These are phyloP conservation scores for Cordyceps fumosorosea DNA, from an alignment of 2,329 filamentous ascomycete genomes.

Conservation along the genomic window DNA sequence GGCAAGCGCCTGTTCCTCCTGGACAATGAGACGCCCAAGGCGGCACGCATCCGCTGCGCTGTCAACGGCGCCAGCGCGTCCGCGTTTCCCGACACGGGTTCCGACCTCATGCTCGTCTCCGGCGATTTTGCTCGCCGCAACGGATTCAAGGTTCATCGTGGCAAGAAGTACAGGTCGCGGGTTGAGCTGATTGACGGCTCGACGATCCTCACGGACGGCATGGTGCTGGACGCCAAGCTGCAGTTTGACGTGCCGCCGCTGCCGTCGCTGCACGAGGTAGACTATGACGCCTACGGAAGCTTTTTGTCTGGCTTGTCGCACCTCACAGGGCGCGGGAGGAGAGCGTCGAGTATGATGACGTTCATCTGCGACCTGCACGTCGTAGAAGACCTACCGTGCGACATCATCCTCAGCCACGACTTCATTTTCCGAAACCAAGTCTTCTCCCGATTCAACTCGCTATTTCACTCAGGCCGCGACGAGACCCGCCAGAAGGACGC, in stretches of 20 bases:
- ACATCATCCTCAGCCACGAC: constrained; percentile 14
- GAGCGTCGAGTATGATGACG: not conserved
- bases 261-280: not conserved
- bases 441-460: constrained; percentile 3
- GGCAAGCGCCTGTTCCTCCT: not conserved
- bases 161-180: not conserved
- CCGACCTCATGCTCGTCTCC: constrained; percentile 11
- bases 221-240: constrained; percentile 8
- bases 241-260: constrained; percentile 1
- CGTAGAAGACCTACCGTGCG: constrained; percentile 7
- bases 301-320: not conserved
- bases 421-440: constrained; percentile 13
- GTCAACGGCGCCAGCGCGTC: constrained; percentile 2
- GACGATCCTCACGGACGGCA: constrained; percentile 7
- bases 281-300: not conserved
- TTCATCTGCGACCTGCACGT: constrained; percentile 13
- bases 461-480: not conserved
- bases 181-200: constrained; percentile 11
- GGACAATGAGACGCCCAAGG: not conserved
- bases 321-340: not conserved
- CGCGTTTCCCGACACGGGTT: constrained; percentile 13
- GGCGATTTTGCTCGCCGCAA: constrained; percentile 12
- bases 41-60: constrained; percentile 1
- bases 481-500: too few relatives aligned
- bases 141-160: not conserved